These are phyloP conservation scores for Ostreobium quekettii DNA, from an alignment of 139 green algal genomes.

Conservation along the genomic window DNA sequence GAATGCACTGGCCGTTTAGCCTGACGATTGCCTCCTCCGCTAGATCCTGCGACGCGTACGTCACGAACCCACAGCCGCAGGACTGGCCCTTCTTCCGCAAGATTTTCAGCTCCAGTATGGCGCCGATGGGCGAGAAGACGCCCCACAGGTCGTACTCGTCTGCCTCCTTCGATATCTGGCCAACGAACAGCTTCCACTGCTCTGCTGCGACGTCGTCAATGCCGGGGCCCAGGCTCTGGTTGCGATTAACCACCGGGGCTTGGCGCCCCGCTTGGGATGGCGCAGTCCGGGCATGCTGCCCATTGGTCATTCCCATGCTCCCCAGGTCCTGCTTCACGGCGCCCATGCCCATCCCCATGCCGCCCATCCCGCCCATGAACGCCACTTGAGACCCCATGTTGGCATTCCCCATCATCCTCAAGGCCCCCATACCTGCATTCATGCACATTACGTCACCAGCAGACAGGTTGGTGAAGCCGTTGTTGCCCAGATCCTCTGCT, in stretches of 20 bases:
- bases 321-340: slow-evolving; percentile 10
- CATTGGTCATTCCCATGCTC: slow-evolving; percentile 5
- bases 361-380: slow-evolving; percentile 1
- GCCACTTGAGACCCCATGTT: slow-evolving; percentile 16
- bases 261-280: slow-evolving; percentile 7
- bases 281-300: background rate
- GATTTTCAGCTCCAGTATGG: slow-evolving; percentile 43
- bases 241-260: background rate
- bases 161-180: slow-evolving; percentile 40
- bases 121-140: slow-evolving; percentile 36
- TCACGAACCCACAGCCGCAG: slow-evolving; percentile 45
- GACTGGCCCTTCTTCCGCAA: slow-evolving; percentile 32
- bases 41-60: slow-evolving; percentile 22
- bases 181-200: slow-evolving; percentile 26
- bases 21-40: background rate
- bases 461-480: background rate
- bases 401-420: slow-evolving; percentile 28
- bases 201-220: slow-evolving; percentile 19
- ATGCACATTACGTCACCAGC: background rate
- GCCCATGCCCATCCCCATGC: slow-evolving; percentile 12
- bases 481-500: no score
- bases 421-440: no score
- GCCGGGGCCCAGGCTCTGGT: slow-evolving; percentile 20
- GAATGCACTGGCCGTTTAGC: slow-evolving; percentile 13
- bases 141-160: slow-evolving; percentile 42